These are phyloP conservation scores for Sclerotinia spermophila DNA, from an alignment of 2,329 filamentous ascomycete species.

Conservation along the genomic window DNA sequence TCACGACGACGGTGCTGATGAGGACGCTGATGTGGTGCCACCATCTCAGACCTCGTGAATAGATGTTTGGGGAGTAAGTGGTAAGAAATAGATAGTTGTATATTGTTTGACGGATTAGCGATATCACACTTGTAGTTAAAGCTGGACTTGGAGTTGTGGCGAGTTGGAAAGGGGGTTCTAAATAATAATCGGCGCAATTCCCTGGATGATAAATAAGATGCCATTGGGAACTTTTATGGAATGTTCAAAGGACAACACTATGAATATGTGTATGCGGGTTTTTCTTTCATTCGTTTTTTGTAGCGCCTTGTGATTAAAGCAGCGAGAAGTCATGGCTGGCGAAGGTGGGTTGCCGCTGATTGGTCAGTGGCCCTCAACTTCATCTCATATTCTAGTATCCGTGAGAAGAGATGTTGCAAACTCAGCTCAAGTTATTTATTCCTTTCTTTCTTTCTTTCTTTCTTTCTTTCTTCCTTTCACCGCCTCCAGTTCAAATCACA, in stretches of 20 bases:
- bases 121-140: not conserved
- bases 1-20: constrained; percentile 7
- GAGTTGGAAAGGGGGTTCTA: not conserved
- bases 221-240: not conserved
- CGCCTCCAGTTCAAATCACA: not conserved
- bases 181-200: not conserved
- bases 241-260: not conserved
- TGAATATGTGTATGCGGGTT: not conserved
- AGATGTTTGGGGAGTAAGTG: not conserved
- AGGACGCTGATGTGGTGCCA: constrained; percentile 8
- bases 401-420: not conserved
- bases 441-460: not conserved
- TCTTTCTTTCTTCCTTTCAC: not conserved
- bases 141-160: not conserved
- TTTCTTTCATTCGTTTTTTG: not conserved
- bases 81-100: not conserved
- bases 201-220: not conserved
- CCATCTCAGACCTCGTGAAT: not conserved
- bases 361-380: not conserved
- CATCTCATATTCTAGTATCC: not conserved
- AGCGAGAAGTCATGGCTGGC: not conserved
- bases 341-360: not conserved
- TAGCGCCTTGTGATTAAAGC: not conserved
- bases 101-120: not conserved
- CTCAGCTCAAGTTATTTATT: not conserved